phyloP scores from a whole-genome alignment of 169 alveolate genomes.

The Babesia sp. region DNA sequence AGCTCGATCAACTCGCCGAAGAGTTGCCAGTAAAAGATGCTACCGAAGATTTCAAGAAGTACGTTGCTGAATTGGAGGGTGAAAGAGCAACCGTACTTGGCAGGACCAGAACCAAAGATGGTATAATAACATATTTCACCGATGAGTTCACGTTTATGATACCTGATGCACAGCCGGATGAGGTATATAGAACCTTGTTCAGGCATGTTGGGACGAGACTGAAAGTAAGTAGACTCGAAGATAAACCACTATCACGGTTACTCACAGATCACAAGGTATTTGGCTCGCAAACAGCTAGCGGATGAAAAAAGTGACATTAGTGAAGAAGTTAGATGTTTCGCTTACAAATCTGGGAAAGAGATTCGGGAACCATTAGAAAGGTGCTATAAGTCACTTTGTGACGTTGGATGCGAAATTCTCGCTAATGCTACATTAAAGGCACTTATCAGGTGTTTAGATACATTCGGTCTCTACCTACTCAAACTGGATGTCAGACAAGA shows the following conservation, averaged over 20 bases:
- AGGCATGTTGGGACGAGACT: conserved; percentile 10
- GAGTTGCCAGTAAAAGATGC: conserved; percentile 26
- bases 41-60: conserved; percentile 22
- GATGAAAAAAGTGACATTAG: neutral
- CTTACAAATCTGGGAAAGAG: conserved; percentile 60
- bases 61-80: neutral
- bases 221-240: neutral
- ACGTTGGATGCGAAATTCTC: conserved; percentile 65
- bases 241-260: too few species aligned
- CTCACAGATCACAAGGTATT: conserved; percentile 15
- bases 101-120: neutral
- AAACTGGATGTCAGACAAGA: conserved; percentile 83
- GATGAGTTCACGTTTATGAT: conserved; percentile 3
- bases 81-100: neutral
- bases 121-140: neutral
- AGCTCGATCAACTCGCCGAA: conserved; percentile 21
- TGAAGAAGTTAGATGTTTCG: conserved; percentile 18
- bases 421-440: conserved; percentile 71
- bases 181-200: conserved; percentile 23
- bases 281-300: conserved; percentile 15
- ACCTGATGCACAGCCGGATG: conserved; percentile 34
- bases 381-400: conserved; percentile 71
- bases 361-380: conserved; percentile 70
- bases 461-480: conserved; percentile 77
- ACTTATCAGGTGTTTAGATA: conserved; percentile 71